Percentiles rank a stretch among this genome's conserved stretches.
These are phyloP conservation scores for Trypanosoma lewisi DNA, from an alignment of 208 protist genomes.

Conservation along the genomic window DNA sequence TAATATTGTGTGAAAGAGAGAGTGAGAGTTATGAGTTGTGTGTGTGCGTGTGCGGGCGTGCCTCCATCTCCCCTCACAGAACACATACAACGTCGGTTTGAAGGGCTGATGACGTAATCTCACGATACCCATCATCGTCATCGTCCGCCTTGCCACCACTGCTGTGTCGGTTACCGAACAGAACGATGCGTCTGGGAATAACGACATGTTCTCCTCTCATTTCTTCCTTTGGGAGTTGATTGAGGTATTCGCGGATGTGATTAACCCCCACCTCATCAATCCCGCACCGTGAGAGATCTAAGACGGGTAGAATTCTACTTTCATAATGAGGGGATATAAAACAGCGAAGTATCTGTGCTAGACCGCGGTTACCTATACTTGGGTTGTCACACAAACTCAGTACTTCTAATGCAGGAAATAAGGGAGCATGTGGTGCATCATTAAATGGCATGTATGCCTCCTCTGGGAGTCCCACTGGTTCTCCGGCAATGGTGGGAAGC, in stretches of 20 bases:
- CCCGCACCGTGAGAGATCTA: slow-evolving; percentile 78
- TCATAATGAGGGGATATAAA: slow-evolving; percentile 61
- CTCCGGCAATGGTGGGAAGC: slow-evolving; percentile 15
- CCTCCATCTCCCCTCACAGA: not conserved
- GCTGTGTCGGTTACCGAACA: slow-evolving; percentile 66
- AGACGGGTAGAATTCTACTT: slow-evolving; percentile 32
- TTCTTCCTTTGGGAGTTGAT: slow-evolving; percentile 26
- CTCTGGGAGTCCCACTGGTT: slow-evolving; percentile 21
- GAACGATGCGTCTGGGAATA: slow-evolving; percentile 41
- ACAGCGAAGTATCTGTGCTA: slow-evolving; percentile 53
- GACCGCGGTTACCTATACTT: slow-evolving; percentile 49
- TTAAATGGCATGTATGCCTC: slow-evolving; percentile 36
- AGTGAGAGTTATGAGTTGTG: too few species aligned
- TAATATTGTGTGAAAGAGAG: too few species aligned
- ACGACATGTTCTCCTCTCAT: slow-evolving; percentile 35
- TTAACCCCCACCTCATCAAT: slow-evolving; percentile 32
- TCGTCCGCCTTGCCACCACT: slow-evolving; percentile 11
- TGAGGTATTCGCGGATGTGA: slow-evolving; percentile 54
- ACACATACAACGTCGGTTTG: too few species aligned
- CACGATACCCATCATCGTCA: too few species aligned
- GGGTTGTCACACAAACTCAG: slow-evolving; percentile 82
- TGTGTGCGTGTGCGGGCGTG: too few species aligned
- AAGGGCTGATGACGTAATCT: too few species aligned
- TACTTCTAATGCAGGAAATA: slow-evolving; percentile 68
- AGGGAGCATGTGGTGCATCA: slow-evolving; percentile 28